Conservation (phyloP, 768 basidiomycete species). For the Trametes cinnabarina region DNA sequence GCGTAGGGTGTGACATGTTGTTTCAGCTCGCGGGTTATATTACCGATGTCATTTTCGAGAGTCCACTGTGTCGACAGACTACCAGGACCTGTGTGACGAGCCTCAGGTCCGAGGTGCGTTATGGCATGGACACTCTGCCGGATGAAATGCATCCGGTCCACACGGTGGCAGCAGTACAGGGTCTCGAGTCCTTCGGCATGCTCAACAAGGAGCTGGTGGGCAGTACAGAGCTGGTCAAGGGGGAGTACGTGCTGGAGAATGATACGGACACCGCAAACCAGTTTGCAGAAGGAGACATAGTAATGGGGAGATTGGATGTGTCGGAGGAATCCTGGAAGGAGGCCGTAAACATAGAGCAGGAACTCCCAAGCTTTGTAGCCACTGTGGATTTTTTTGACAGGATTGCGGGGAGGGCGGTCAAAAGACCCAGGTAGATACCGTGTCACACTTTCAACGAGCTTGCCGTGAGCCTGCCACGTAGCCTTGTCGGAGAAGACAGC, state of each 20-base stretch:
- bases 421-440: slow-evolving; percentile 40
- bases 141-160: slow-evolving; percentile 33
- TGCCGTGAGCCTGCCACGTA: slow-evolving; percentile 38
- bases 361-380: slow-evolving; percentile 34
- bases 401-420: slow-evolving; percentile 41
- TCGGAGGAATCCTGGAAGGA: slow-evolving; percentile 28
- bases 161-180: slow-evolving; percentile 32
- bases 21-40: slow-evolving; percentile 26
- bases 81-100: slow-evolving; percentile 18
- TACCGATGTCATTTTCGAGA: slow-evolving; percentile 27
- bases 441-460: slow-evolving; percentile 29
- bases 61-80: slow-evolving; percentile 21
- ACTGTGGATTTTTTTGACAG: slow-evolving; percentile 37
- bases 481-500: slow-evolving; percentile 16
- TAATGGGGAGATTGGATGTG: slow-evolving; percentile 25
- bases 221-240: slow-evolving; percentile 19
- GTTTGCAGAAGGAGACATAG: slow-evolving; percentile 29
- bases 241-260: slow-evolving; percentile 20
- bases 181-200: slow-evolving; percentile 36
- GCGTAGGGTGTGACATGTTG: slow-evolving; percentile 27
- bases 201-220: slow-evolving; percentile 24
- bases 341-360: slow-evolving; percentile 23
- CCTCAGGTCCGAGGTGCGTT: slow-evolving; percentile 30
- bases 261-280: slow-evolving; percentile 24
- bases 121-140: slow-evolving; percentile 33